Base-by-base conservation (phyloP, 371 early-diverging fungal species). In the Mortierella sp. region DNA sequence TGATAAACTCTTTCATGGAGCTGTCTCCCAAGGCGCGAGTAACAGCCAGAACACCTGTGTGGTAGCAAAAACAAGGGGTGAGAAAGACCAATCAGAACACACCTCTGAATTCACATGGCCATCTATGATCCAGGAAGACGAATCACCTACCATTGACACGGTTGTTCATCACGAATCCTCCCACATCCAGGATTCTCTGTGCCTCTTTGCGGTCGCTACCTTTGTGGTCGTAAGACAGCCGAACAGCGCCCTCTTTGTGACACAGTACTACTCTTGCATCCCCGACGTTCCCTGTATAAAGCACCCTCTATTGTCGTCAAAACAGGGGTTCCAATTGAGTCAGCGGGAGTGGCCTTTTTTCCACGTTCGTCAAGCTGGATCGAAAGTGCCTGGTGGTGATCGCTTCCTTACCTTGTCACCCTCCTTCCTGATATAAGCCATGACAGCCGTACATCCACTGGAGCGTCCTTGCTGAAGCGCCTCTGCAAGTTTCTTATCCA, bases 181-280 rank as follows among this genome's bases (percentile, higher is more conserved):
- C 98, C 16, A 93, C 85, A 46, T 95, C 95, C 40, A 89, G 82
- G 48, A 98, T 94, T 58, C 98, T 89, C 58, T 92, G 88, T 29
- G 90, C 90, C 79, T 98, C 98, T 52, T 85, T 85, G 19, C 84
- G 78, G 78, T 98, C 98, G 17, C 92, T 91, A 25, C 98, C 98
- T 80, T 98, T 98, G 81, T 98, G 98, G 80, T 98, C 98, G 67
- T 98, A 98, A 2, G 97, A 93, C 21, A 98, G 86, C 49, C 98
- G 82, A 24, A 92, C 81, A 16, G 98, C 98, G 49, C 85, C 82
- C 10, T 95, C 96, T 54, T 88, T 80, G 43, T 96, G 94, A 69
- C 93, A 86, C 63, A 97, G 79, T 29, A 97, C 96, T 17, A 94
- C 96, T 43, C 98, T 86, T 8, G 97, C 96, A 86, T 98, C 98